A percentile compares a stretch with the other conserved stretches of the same genome.
These are phyloP conservation scores for Cutaneotrichosporon sp. DNA, from an alignment of 1,284 basidiomycete genomes.

Conservation along the genomic window DNA sequence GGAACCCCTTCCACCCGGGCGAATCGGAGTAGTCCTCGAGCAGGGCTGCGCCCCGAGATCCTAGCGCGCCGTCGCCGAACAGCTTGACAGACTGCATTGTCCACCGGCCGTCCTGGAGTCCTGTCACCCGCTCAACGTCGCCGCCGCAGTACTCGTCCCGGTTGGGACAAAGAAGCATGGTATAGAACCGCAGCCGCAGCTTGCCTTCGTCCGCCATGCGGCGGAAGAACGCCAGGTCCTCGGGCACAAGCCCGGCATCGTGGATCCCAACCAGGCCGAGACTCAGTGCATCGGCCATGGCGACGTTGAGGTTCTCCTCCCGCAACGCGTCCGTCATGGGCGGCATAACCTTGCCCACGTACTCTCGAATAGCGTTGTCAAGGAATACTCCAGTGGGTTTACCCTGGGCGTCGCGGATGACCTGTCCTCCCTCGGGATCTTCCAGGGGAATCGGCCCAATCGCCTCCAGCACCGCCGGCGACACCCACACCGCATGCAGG, in stretches of 20 bases:
- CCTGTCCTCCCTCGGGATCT: constrained; percentile 66
- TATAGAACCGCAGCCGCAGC: constrained; percentile 67
- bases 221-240: constrained; percentile 62
- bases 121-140: constrained; percentile 56
- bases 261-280: constrained; percentile 77
- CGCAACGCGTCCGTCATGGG: constrained; percentile 59
- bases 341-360: constrained; percentile 53
- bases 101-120: constrained; percentile 54
- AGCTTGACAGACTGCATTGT: constrained; percentile 76
- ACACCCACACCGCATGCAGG: constrained; percentile 80
- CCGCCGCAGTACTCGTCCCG: constrained; percentile 63
- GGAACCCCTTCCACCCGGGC: constrained; percentile 62
- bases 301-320: constrained; percentile 58
- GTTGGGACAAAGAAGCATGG: constrained; percentile 58
- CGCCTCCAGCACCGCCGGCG: constrained; percentile 58
- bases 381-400: constrained; percentile 63
- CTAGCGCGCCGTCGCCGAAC: constrained; percentile 73
- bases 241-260: constrained; percentile 61
- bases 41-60: constrained; percentile 85
- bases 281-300: constrained; percentile 63
- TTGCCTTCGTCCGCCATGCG: constrained; percentile 61
- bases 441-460: constrained; percentile 55
- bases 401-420: constrained; percentile 62
- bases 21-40: constrained; percentile 78
- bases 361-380: constrained; percentile 43